phyloP scores from a whole-genome alignment of 257 asterid species.

The Przewalskia tangutica region DNA sequence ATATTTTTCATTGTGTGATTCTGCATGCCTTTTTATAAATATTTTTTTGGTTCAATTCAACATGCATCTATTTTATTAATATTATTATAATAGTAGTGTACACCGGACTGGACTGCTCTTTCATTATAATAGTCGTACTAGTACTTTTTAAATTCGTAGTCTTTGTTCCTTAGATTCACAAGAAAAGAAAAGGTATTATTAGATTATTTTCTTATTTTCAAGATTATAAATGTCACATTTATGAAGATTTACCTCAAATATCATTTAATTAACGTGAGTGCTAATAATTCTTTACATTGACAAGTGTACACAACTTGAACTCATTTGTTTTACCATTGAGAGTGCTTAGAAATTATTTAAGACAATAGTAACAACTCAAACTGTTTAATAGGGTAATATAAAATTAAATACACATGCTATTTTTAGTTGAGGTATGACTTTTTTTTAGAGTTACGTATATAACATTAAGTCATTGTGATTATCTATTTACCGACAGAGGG shows the following conservation, averaged over 20 bases:
- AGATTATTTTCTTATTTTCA: too few relatives aligned
- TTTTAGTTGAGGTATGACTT: not conserved
- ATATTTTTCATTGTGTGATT: not conserved
- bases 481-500: constrained; percentile 24
- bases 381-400: not conserved
- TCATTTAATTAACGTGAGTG: too few relatives aligned
- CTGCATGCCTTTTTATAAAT: not conserved
- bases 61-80: not conserved
- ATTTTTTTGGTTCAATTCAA: not conserved
- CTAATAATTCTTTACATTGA: too few relatives aligned
- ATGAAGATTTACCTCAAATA: too few relatives aligned
- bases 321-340: not conserved
- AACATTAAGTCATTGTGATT: not conserved
- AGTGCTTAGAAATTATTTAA: not conserved
- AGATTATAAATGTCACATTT: too few relatives aligned
- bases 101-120: too few relatives aligned
- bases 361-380: not conserved
- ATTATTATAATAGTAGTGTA: not conserved
- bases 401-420: not conserved
- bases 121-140: too few relatives aligned
- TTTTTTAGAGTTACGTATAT: not conserved
- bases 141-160: too few relatives aligned
- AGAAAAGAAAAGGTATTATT: too few relatives aligned
- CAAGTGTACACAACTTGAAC: too few relatives aligned
- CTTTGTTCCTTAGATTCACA: too few relatives aligned